Base-by-base conservation (phyloP, 495 filamentous ascomycete genomes). In the Lasiosphaeria miniovina region DNA sequence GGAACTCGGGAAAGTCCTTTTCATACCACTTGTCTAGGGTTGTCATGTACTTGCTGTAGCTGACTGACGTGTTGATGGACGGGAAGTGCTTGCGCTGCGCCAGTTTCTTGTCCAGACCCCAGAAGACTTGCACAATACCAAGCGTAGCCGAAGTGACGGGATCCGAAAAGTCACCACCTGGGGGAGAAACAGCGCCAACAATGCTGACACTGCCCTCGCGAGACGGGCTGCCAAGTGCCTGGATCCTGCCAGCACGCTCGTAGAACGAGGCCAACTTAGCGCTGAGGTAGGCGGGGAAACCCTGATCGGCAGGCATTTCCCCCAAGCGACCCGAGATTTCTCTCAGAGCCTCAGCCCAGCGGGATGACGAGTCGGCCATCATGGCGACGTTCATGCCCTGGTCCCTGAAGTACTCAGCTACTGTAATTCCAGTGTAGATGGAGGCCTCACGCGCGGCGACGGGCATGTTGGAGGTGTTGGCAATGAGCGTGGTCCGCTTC, bases 391-490 rank as follows among this genome's bases (percentile, higher is more conserved):
- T 84, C 79, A 97, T 96, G 63, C 94, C 94, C 78, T 97, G 93
- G 69, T 99, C 94, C 74, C 94, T 88, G 84, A 97, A 97, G 72
- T 99, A 98, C 75, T 98, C 93, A 48, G 95, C 91, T 7, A 98
- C 88, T 2, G 94, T 98, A 65, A 98, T 98, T 72, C 95, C 94
- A 38, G 94, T 99, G 77, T 98, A 99, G 71, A 99, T 99, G 49
- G 94, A 99, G 60, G 94, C 94, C 75, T 99, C 94, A 78, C 94
- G 92, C 54, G 94, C 94, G 58, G 94, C 94, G 69, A 99, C 94
- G 62, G 94, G 94, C 94, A 99, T 99, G 81, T 99, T 99, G 59
- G 94, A 99, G 34, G 94, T 99, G 74, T 99, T 99, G 69, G 94
- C 94, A 72, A 99, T 97, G 55, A 99, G 83, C 46, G 91, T 93